Evolutionary conservation across 73 alveolate species (phyloP).

Genomic region (Paramecium tetraurelia): DNA sequence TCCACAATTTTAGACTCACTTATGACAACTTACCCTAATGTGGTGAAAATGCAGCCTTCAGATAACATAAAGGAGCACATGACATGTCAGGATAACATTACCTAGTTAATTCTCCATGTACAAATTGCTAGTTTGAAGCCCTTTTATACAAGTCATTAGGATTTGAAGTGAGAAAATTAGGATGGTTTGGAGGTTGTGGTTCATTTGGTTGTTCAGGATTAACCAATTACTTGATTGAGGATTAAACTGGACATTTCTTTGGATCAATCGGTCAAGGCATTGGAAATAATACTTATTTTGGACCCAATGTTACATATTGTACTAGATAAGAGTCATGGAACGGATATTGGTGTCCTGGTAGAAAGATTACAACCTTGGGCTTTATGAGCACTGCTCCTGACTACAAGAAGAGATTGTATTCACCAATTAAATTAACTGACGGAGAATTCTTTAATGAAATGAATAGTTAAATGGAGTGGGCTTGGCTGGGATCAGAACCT

Average conservation of each 20-base stretch:
- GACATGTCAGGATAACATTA: conserved; percentile 52
- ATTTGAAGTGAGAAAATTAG: not conserved
- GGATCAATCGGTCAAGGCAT: conserved; percentile 32
- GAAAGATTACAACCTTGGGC: not conserved
- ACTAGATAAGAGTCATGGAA: conserved; percentile 38
- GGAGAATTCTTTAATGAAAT: conserved; percentile 49
- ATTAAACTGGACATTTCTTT: conserved; percentile 48
- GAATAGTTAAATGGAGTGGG: conserved; percentile 48
- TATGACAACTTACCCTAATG: conserved; percentile 25
- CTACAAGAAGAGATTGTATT: conserved; percentile 28
- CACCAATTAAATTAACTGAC: conserved; percentile 58
- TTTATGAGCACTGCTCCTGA: conserved; percentile 56
- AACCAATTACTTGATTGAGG: conserved; percentile 39
- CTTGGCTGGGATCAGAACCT: conserved; percentile 60
- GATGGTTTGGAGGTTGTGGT: conserved; percentile 66
- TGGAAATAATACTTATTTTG: conserved; percentile 40
- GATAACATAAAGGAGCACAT: conserved; percentile 44
- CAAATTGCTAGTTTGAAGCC: conserved; percentile 36
- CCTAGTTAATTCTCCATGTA: not conserved
- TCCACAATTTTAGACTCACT: not conserved
- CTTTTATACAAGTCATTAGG: not conserved
- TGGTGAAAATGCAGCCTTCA: conserved; percentile 20
- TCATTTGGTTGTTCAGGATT: conserved; percentile 54
- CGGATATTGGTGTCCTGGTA: conserved; percentile 48
- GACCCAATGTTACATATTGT: conserved; percentile 43